Evolutionary conservation across 331 rosid species (phyloP).

Genomic region (Dryas integrifolia): DNA sequence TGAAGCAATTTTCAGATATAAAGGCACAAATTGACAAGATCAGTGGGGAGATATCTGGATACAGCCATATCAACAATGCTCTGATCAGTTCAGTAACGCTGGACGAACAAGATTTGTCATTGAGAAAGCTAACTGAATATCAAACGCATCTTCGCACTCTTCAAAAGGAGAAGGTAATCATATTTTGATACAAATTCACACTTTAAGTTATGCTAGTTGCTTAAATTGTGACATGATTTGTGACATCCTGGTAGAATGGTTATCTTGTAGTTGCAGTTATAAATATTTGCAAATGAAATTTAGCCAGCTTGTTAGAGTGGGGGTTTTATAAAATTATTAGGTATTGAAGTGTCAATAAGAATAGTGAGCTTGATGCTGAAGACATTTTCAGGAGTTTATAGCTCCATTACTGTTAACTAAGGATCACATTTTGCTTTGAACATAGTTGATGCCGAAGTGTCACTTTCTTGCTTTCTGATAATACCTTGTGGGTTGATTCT

Average conservation of each 20-base stretch:
- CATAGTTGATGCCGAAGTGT: neutral
- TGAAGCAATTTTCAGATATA: slow-evolving; percentile 74
- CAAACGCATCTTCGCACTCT: slow-evolving; percentile 70
- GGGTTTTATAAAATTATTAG: neutral
- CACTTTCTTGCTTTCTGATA: neutral
- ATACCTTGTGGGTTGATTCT: neutral
- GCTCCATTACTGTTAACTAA: neutral
- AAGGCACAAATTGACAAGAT: slow-evolving; percentile 75
- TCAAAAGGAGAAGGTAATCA: slow-evolving; percentile 83
- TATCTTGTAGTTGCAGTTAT: neutral
- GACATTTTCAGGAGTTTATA: neutral
- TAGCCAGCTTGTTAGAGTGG: neutral
- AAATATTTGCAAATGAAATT: neutral
- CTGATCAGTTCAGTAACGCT: slow-evolving; percentile 29
- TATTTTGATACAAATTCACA: slow-evolving; percentile 15
- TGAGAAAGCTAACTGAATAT: slow-evolving; percentile 80
- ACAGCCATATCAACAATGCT: slow-evolving; percentile 33
- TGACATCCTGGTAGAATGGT: slow-evolving; percentile 7
- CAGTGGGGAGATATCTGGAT: slow-evolving; percentile 81
- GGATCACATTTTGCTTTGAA: neutral
- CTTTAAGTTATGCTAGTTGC: slow-evolving; percentile 13
- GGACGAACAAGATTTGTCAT: slow-evolving; percentile 76
- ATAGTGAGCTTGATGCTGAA: neutral
- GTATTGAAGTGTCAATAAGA: neutral
- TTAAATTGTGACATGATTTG: neutral